Evolutionary conservation across 2,329 filamentous ascomycete genomes (phyloP).

Genomic region (Thermoascus crustaceus): DNA sequence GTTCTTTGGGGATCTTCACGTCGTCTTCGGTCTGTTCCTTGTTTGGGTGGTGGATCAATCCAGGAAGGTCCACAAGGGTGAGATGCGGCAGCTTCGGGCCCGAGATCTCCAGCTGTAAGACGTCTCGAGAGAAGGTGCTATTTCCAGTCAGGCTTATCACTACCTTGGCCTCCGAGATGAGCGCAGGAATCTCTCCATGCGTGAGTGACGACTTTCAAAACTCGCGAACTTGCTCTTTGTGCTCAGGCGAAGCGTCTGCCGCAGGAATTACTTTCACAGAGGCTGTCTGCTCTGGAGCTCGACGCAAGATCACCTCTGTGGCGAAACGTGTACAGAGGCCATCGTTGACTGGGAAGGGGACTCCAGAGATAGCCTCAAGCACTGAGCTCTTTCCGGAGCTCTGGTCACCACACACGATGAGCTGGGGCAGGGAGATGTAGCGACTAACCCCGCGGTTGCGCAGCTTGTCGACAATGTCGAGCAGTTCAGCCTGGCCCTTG

Average conservation of each 20-base stretch:
- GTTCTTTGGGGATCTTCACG: slow-evolving; percentile 37
- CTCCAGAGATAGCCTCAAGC: slow-evolving; percentile 55
- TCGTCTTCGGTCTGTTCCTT: slow-evolving; percentile 40
- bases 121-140: slow-evolving; percentile 2
- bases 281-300: slow-evolving; percentile 12
- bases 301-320: slow-evolving; percentile 49
- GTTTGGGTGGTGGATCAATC: slow-evolving; percentile 45
- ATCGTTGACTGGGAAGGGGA: slow-evolving; percentile 46
- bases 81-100: slow-evolving; percentile 34
- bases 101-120: slow-evolving; percentile 15
- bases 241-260: slow-evolving; percentile 11
- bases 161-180: slow-evolving; percentile 18
- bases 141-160: slow-evolving; percentile 16
- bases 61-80: slow-evolving; percentile 50
- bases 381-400: slow-evolving; percentile 55
- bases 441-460: slow-evolving; percentile 42
- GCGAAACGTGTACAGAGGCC: slow-evolving; percentile 52
- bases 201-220: slow-evolving; percentile 14
- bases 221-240: slow-evolving; percentile 11
- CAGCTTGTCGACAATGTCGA: slow-evolving; percentile 41
- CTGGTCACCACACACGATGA: slow-evolving; percentile 58
- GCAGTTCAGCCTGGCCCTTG: slow-evolving; percentile 6
- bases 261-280: slow-evolving; percentile 17
- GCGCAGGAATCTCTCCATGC: slow-evolving; percentile 15
- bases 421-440: slow-evolving; percentile 50